Evolutionary conservation across 148 eudicot species (phyloP), one percentile per base, ranked within the genome.

Genomic region (Vaccinium vitisidaea): DNA sequence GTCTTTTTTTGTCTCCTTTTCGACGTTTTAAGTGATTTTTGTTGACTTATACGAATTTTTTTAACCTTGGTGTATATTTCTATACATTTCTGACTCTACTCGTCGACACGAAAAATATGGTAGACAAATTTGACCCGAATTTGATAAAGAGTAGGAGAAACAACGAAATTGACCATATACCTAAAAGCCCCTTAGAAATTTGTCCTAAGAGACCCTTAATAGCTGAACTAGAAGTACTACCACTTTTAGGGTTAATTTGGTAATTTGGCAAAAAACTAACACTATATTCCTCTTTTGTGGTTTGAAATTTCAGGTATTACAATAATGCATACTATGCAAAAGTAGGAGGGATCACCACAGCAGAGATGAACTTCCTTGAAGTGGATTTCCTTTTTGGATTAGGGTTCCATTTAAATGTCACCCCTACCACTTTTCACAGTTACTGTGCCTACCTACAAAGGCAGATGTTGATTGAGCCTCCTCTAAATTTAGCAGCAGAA

Each of bases 321-420:
- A 92, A 92, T 86, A 92, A 92, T 79, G 94, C 94, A 58, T 92
- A 92, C 32, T 92, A 92, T 83, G 92, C 94, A 1, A 92, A 87
- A 85, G 90, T 92, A 2, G 94, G 94, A 67, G 94, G 94, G 65
- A 92, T 92, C 70, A 92, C 88, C 89, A 92, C 90, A 32, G 80
- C 78, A 53, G 94, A 92, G 84, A 92, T 92, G 91, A 92, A 92
- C 77, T 90, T 90, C 48, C 80, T 92, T 39, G 94, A 92, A 73
- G 91, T 92, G 83, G 94, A 92, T 50, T 92, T 92, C 84, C 82
- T 92, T 18, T 92, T 92, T 81, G 92, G 94, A 46, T 83, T 92
- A 61, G 90, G 92, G 12, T 92, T 92, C 81, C 90, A 85, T 75
- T 82, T 92, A 86, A 92, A 92, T 75, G 91, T 92, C 84, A 92